Conservation (phyloP, 192 early-diverging fungal genomes). For the Chytriomyces sp. region DNA sequence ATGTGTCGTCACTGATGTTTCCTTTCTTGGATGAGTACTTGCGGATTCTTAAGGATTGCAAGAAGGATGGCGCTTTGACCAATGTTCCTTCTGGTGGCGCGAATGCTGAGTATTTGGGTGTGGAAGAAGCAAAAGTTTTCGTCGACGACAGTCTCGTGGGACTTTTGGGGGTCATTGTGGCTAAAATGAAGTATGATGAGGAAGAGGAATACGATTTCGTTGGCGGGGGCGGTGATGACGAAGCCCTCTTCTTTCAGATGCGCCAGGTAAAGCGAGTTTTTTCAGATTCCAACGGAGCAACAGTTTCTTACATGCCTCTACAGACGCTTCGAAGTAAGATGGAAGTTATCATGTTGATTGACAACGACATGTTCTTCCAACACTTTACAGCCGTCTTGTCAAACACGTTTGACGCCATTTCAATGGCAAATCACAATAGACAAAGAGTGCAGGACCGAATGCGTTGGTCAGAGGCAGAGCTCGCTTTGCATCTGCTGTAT, state of each 20-base stretch:
- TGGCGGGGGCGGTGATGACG: conserved; percentile 75
- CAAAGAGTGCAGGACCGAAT: conserved; percentile 22
- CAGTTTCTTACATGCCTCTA: background rate
- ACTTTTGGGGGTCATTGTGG: conserved; percentile 70
- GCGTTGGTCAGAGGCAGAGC: conserved; percentile 74
- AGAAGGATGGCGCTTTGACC: conserved; percentile 29
- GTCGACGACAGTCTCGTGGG: conserved; percentile 35
- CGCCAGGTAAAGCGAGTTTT: conserved; percentile 52
- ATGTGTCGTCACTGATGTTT: conserved; percentile 77
- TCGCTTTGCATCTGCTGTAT: conserved; percentile 72
- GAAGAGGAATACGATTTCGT: conserved; percentile 69
- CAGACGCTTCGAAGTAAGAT: conserved; percentile 46
- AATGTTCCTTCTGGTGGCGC: background rate
- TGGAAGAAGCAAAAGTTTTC: background rate
- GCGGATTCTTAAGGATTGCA: conserved; percentile 60
- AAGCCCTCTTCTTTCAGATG: conserved; percentile 72
- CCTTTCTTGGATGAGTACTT: conserved; percentile 73
- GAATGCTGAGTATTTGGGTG: background rate
- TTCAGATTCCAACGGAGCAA: conserved; percentile 5
- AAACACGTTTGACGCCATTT: conserved; percentile 61
- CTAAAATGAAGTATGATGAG: conserved; percentile 91
- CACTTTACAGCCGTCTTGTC: conserved; percentile 66
- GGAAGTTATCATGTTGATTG: conserved; percentile 76
- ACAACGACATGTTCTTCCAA: conserved; percentile 58
- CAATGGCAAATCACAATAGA: background rate